Evolutionary conservation across 164 flowering plant species (phyloP).

Genomic region (Berberis vulgaris): DNA sequence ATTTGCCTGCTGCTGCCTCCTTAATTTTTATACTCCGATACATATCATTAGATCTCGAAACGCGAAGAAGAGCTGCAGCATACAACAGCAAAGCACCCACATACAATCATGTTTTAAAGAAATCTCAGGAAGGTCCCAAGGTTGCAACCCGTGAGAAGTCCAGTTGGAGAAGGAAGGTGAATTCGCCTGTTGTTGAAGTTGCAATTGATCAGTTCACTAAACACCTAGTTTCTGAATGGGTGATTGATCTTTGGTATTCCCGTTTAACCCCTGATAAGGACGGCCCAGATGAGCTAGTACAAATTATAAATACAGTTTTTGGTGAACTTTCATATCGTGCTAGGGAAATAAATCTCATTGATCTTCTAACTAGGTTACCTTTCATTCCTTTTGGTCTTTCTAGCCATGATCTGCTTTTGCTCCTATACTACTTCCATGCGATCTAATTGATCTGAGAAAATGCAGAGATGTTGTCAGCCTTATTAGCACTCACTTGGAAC

Average conservation of each 20-base stretch:
- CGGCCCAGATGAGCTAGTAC: constrained; percentile 91
- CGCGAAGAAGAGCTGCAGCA: constrained; percentile 58
- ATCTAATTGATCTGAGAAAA: constrained; percentile 14
- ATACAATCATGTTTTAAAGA: constrained; percentile 24
- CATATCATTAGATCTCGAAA: constrained; percentile 69
- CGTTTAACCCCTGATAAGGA: constrained; percentile 82
- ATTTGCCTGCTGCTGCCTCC: constrained; percentile 64
- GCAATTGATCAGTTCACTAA: constrained; percentile 88
- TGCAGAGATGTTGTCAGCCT: constrained; percentile 80
- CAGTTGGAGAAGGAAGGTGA: constrained; percentile 79
- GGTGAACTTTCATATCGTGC: constrained; percentile 81
- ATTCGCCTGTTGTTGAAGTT: constrained; percentile 86
- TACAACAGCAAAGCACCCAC: constrained; percentile 41
- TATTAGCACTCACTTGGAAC: constrained; percentile 67
- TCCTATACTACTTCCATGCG: constrained; percentile 8
- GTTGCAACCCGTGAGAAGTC: constrained; percentile 24
- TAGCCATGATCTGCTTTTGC: background rate
- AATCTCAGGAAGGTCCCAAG: constrained; percentile 31
- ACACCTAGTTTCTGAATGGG: constrained; percentile 89
- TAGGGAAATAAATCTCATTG: constrained; percentile 79
- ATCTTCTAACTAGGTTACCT: constrained; percentile 80
- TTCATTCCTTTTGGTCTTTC: background rate
- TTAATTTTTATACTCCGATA: constrained; percentile 72
- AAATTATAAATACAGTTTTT: constrained; percentile 65
- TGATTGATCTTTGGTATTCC: constrained; percentile 93